These are phyloP conservation scores for Panicum miliaceum DNA, from an alignment of 176 grass and related monocot genomes.

Conservation along the genomic window DNA sequence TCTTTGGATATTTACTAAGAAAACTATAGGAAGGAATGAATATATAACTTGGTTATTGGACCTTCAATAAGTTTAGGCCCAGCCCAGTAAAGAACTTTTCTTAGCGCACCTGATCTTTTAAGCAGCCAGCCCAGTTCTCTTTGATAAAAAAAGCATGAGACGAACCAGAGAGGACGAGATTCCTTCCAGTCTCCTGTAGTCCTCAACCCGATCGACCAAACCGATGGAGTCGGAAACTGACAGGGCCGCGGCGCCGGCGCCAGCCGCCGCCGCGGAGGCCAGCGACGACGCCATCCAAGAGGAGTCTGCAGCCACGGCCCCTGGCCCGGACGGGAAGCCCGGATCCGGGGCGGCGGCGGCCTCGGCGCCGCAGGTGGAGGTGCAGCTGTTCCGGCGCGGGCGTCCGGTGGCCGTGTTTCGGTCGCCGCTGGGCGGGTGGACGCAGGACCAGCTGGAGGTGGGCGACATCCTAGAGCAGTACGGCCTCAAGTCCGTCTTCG, in stretches of 20 bases:
- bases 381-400: slow-evolving; percentile 71
- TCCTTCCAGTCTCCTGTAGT: neutral
- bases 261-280: slow-evolving; percentile 5
- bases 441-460: slow-evolving; percentile 89
- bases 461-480: slow-evolving; percentile 87
- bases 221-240: slow-evolving; percentile 41
- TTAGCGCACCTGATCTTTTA: neutral
- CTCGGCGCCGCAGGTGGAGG: slow-evolving; percentile 67
- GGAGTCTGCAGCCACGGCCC: slow-evolving; percentile 19
- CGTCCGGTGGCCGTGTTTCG: slow-evolving; percentile 71
- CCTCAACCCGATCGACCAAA: slow-evolving; percentile 35
- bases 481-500: slow-evolving; percentile 83
- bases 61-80: neutral
- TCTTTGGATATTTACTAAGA: neutral
- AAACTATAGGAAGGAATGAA: neutral
- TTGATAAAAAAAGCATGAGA: slow-evolving; percentile 2
- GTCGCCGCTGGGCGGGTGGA: slow-evolving; percentile 73
- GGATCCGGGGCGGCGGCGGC: slow-evolving; percentile 52
- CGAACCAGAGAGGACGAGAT: slow-evolving; percentile 9
- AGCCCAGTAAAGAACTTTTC: neutral
- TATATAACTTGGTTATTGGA: neutral
- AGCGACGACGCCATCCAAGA: slow-evolving; percentile 50
- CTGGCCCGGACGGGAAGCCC: slow-evolving; percentile 43
- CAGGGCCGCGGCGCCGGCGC: slow-evolving; percentile 15
- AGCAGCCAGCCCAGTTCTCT: slow-evolving; percentile 13